Base-by-base conservation (phyloP, 169 alveolate genomes). In the Cytauxzoon felis region DNA sequence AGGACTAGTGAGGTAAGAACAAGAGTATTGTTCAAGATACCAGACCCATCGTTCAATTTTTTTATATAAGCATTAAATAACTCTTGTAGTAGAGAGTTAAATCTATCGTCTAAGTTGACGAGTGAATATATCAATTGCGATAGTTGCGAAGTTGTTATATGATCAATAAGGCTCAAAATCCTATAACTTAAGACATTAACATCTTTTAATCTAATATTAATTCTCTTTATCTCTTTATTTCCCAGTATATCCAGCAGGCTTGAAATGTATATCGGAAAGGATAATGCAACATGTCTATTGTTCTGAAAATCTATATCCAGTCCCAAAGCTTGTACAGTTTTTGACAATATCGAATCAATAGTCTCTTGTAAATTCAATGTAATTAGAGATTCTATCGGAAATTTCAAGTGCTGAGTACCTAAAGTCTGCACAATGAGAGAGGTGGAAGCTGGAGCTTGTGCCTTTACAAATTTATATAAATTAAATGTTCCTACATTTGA, bases 51-150 rank as follows among this genome's bases (percentile, higher is more conserved):
- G n/a, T n/a, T n/a, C n/a, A n/a, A n/a, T n/a, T n/a, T n/a, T n/a
- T n/a, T n/a, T n/a, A n/a, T 13, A 38, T 38, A 38, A 13, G 45
- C 13, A 13, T 38, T 13, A n/a, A 13, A 38, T n/a, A 38, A 38
- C 13, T 38, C 45, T 19, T 23, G 30, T 19, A 8, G n/a, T 5
- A 72, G 19, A 18, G n/a, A 29, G 0, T 29, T 23, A 6, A 61
- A 45, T 33, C 67, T 11, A 6, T 48, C 33, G 59, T 60, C 75
- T 1, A 62, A 34, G 13, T 58, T 58, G 5, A 57, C 42, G 11
- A 72, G 2, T 7, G 82, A 64, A 30, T 19, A 60, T 27, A 41
- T 27, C 19, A 72, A 36, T 32, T 23, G 61, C 5, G 82, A 40
- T 4, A 67, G 26, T n/a, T 72, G 73, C 26, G 21, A 33, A 1